Conservation (phyloP, 2,329 filamentous ascomycete species). For the Colletotrichum tanaceti region DNA sequence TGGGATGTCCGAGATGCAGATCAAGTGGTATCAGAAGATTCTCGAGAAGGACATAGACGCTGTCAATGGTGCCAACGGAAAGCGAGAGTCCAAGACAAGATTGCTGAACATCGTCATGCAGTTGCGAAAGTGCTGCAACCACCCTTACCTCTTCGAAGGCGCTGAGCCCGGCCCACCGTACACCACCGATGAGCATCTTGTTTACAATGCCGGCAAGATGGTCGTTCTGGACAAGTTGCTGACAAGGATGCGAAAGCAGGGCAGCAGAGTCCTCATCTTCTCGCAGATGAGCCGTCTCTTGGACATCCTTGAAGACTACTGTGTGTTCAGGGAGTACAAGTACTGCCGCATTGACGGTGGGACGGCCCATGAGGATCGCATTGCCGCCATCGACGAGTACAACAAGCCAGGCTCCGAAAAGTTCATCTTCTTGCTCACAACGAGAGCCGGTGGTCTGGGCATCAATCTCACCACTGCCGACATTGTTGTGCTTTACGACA, state of each 20-base stretch:
- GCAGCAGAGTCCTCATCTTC: slow-evolving; percentile 97
- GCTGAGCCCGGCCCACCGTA: slow-evolving; percentile 97
- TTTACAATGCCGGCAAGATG: slow-evolving; percentile 98
- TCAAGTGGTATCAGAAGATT: slow-evolving; percentile 99
- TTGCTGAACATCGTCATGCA: slow-evolving; percentile 99
- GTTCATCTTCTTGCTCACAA: slow-evolving; percentile 95
- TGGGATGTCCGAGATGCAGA: slow-evolving; percentile 99
- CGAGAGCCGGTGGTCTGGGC: slow-evolving; percentile 92
- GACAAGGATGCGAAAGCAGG: slow-evolving; percentile 83
- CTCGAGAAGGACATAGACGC: slow-evolving; percentile 99
- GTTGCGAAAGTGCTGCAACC: slow-evolving; percentile 97
- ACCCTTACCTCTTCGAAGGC: slow-evolving; percentile 97
- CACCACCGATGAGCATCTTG: slow-evolving; percentile 95
- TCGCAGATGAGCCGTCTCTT: slow-evolving; percentile 98
- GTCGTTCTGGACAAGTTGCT: slow-evolving; percentile 93
- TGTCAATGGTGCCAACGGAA: slow-evolving; percentile 95
- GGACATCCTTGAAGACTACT: slow-evolving; percentile 98
- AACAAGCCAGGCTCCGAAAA: slow-evolving; percentile 96
- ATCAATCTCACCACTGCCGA: slow-evolving; percentile 97
- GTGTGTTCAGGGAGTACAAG: slow-evolving; percentile 92
- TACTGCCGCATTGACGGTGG: slow-evolving; percentile 98
- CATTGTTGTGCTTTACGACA: slow-evolving; percentile 96
- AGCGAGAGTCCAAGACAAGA: slow-evolving; percentile 96
- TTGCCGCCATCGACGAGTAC: slow-evolving; percentile 97
- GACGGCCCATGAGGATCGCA: slow-evolving; percentile 97